A percentile compares a stretch with the other conserved stretches of the same genome.
phyloP scores from a whole-genome alignment of 1,284 basidiomycete species.

The Ceratobasidium papillatum region DNA sequence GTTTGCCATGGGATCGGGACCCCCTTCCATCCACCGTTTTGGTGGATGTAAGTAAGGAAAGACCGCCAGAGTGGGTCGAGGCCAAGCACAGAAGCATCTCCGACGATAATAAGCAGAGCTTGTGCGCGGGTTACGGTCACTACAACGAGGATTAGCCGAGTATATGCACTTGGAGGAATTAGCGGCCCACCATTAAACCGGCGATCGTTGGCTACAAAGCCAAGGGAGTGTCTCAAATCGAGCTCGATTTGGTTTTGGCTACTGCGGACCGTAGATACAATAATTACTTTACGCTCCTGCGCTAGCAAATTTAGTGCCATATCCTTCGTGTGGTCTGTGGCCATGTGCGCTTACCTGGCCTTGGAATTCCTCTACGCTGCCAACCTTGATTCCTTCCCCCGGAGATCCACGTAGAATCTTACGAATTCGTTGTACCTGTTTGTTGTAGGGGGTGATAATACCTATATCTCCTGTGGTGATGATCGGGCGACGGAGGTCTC shows the following conservation, averaged over 20 bases:
- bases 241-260: constrained; percentile 62
- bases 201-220: constrained; percentile 66
- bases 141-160: constrained; percentile 50
- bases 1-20: constrained; percentile 62
- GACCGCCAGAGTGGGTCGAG: constrained; percentile 62
- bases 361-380: constrained; percentile 70
- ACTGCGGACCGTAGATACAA: constrained; percentile 72
- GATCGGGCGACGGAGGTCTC: constrained; percentile 49
- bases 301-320: neutral
- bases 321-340: neutral
- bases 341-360: constrained; percentile 58
- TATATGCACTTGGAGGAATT: constrained; percentile 46
- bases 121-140: constrained; percentile 68
- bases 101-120: constrained; percentile 65
- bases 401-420: constrained; percentile 51
- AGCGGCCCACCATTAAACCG: constrained; percentile 67
- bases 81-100: constrained; percentile 63
- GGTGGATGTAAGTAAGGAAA: constrained; percentile 62
- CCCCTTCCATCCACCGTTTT: constrained; percentile 60
- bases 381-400: constrained; percentile 59
- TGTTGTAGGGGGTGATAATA: constrained; percentile 64
- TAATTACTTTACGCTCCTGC: constrained; percentile 63
- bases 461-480: constrained; percentile 60
- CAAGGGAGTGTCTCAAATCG: constrained; percentile 58
- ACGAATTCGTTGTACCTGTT: constrained; percentile 62